These are phyloP conservation scores for Carex myosuroides DNA, from an alignment of 176 grass and related monocot species.

Conservation along the genomic window DNA sequence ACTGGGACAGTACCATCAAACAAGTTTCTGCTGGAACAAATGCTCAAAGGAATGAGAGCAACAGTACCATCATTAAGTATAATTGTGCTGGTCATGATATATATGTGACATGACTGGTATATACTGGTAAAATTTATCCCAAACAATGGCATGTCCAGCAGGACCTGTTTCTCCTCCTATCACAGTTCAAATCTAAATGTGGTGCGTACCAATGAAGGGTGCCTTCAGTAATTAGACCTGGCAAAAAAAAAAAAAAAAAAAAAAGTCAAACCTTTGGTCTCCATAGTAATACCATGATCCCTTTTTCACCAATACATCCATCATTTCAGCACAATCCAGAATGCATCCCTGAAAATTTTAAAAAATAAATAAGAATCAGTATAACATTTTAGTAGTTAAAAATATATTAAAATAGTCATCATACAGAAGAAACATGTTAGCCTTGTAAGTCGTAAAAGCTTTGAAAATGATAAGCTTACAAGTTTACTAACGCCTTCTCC, in stretches of 20 bases:
- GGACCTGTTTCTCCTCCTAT: not conserved
- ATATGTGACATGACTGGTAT: not conserved
- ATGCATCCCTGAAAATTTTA: slow-evolving; percentile 53
- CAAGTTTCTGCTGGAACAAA: not conserved
- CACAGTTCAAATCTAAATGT: not conserved
- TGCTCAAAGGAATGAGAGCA: not conserved
- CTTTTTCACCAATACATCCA: slow-evolving; percentile 89
- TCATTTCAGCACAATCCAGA: slow-evolving; percentile 97
- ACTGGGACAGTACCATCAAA: not conserved
- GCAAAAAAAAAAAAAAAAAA: slow-evolving; percentile 18
- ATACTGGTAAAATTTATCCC: not conserved
- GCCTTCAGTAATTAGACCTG: not conserved
- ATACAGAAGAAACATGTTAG: not conserved
- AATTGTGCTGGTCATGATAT: not conserved
- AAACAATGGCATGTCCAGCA: not conserved
- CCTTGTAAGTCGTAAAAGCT: slow-evolving; percentile 7
- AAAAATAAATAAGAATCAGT: not conserved
- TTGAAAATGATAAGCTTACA: slow-evolving; percentile 31
- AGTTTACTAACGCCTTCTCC: slow-evolving; percentile 92
- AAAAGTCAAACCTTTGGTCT: slow-evolving; percentile 58
- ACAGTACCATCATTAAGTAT: not conserved
- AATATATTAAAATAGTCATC: slow-evolving; percentile 14
- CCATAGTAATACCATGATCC: slow-evolving; percentile 94
- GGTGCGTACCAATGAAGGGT: not conserved
- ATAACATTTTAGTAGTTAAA: not conserved